Evolutionary conservation across 139 green algal genomes (phyloP).

Genomic region (Micractinium sp.): DNA sequence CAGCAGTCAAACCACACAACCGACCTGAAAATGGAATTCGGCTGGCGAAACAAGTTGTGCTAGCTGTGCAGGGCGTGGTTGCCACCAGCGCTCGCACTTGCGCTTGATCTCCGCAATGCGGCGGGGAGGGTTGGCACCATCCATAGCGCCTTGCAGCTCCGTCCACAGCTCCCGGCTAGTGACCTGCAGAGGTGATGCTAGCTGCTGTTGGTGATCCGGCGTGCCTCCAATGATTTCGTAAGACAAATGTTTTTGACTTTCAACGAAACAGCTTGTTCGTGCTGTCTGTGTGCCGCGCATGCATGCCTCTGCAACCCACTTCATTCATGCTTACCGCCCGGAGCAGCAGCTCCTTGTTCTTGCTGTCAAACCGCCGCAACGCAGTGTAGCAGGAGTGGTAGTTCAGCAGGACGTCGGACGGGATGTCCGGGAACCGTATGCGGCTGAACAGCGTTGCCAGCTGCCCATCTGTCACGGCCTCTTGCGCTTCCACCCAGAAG

Average conservation of each 20-base stretch:
- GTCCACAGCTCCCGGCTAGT: not conserved
- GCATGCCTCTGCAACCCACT: not conserved
- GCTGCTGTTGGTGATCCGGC: not conserved
- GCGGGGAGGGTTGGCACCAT: not conserved
- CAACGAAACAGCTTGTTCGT: not conserved
- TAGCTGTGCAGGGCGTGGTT: not conserved
- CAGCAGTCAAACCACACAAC: not conserved
- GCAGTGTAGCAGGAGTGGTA: not conserved
- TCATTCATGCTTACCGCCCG: not conserved
- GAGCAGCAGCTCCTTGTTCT: not conserved
- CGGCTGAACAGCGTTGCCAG: not conserved
- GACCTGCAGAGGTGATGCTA: not conserved
- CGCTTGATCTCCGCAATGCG: not conserved
- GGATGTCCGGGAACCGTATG: not conserved
- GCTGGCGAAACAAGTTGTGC: not conserved
- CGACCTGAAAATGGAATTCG: not conserved
- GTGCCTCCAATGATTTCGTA: not conserved
- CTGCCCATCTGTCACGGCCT: not conserved
- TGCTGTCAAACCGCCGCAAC: not conserved
- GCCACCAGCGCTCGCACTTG: not conserved
- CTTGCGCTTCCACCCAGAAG: not conserved
- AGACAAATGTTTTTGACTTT: not conserved
- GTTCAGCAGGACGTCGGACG: not conserved
- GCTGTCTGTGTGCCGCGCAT: not conserved
- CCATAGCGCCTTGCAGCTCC: not conserved